Base-by-base conservation (phyloP, 1,284 basidiomycete species). In the Peniophora sp. region DNA sequence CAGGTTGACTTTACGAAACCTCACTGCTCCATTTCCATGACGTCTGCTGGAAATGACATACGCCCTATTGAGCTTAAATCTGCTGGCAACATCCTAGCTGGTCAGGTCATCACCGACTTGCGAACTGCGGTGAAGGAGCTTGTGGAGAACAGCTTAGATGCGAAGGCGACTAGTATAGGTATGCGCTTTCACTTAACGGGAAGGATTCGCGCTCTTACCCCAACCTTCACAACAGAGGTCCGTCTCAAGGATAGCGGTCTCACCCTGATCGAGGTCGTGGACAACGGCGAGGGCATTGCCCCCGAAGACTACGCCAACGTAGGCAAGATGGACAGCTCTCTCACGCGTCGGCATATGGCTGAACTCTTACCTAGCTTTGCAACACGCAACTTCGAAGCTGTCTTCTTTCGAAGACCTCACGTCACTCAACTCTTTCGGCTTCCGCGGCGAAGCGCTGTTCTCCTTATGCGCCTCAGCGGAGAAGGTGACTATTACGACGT, bases 41-140 rank as follows among this genome's bases (percentile, higher is more conserved):
- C 27, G 6, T 32, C 27, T 6, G 12, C 27, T 32, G 27, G 27
- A 32, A 32, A 32, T 32, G 27, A 12, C 5, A 32, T 32, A 32
- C 27, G 27, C 27, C 27, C 85, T 9, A 92, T 97, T 56, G 92
- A 96, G 60, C 68, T 68, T 2, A 67, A 74, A 2, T 90, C 92
- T 8, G 74, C 93, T 9, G 93, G 96, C 64, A 77, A 81, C 50
- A 87, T 98, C 52, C 91, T 93, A 0, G 93, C 92, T 3, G 94
- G 92, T 0, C 97, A 99, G 64, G 96, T 99, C 27, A 89, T 99
- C 0, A 77, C 96, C 25, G 94, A 98, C 64, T 78, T 99, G 1
- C 93, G 94, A 62, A 89, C 85, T 0, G 92, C 92, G 0, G 86
- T 99, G 51, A 99, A 99, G 64, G 97, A 99, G 65, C 80, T 99